Evolutionary conservation across 345 rosid genomes (phyloP).

Genomic region (Linum tenue): DNA sequence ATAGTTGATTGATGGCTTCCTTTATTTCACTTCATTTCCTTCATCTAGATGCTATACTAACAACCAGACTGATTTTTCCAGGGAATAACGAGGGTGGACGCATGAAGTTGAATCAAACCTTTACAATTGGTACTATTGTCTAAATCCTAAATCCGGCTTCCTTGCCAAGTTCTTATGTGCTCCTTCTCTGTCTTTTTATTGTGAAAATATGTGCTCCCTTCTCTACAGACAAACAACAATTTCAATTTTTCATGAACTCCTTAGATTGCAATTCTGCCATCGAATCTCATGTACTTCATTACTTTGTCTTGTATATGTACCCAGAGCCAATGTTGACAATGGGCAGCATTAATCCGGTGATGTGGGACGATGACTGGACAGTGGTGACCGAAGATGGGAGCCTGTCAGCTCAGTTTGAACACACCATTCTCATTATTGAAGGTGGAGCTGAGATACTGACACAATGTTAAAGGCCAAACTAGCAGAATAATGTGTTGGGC

Average conservation of each 20-base stretch:
- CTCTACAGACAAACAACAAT: no score
- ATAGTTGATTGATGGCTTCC: no score
- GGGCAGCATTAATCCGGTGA: slow-evolving; percentile 64
- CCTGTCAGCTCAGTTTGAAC: slow-evolving; percentile 88
- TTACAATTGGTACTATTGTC: slow-evolving; percentile 53
- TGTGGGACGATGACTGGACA: slow-evolving; percentile 93
- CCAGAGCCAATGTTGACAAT: slow-evolving; percentile 89
- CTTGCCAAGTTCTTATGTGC: no score
- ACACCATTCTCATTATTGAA: slow-evolving; percentile 70
- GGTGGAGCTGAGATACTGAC: slow-evolving; percentile 90
- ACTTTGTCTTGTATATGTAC: not conserved
- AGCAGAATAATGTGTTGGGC: no score
- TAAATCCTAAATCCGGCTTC: not conserved
- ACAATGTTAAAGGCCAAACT: slow-evolving; percentile 21
- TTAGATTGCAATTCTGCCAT: no score
- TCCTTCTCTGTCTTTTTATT: no score
- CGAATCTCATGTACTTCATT: no score
- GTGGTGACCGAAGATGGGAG: slow-evolving; percentile 83
- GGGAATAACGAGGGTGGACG: slow-evolving; percentile 68
- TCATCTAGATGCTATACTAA: not conserved
- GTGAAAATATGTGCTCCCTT: no score
- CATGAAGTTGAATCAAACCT: slow-evolving; percentile 87
- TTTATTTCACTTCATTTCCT: not conserved
- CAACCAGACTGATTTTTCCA: slow-evolving; percentile 4
- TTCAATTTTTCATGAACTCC: no score